These are phyloP conservation scores for Globisporangium heterothallicum DNA, from an alignment of 352 stramenopile species.

Conservation along the genomic window DNA sequence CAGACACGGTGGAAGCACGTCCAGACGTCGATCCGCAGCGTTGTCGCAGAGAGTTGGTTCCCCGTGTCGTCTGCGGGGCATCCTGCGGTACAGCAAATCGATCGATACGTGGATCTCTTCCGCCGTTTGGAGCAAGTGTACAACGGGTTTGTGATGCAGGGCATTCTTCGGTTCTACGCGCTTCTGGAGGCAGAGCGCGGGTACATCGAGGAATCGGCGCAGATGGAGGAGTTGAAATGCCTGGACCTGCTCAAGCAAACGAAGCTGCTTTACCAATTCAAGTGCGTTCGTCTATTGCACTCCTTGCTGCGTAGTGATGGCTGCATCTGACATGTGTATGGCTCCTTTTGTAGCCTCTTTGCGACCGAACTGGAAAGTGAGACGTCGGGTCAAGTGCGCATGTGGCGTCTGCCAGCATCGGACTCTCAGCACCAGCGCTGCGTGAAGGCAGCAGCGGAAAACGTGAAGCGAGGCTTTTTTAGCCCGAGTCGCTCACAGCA, in stretches of 20 bases:
- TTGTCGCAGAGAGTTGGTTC: background rate
- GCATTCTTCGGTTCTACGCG: constrained; percentile 37
- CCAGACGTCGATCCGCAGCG: background rate
- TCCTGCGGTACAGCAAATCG: background rate
- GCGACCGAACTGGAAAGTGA: constrained; percentile 57
- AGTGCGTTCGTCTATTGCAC: constrained; percentile 20
- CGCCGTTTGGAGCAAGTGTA: constrained; percentile 23
- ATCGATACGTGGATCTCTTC: constrained; percentile 21
- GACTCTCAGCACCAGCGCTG: constrained; percentile 60
- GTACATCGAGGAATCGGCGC: constrained; percentile 31
- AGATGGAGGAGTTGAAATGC: constrained; percentile 21
- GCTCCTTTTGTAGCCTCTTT: constrained; percentile 35
- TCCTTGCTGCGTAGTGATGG: no score
- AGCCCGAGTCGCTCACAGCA: background rate
- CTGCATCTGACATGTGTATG: background rate
- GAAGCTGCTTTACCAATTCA: constrained; percentile 41
- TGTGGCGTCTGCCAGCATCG: constrained; percentile 35
- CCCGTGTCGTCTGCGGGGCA: background rate
- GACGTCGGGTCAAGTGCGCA: constrained; percentile 41
- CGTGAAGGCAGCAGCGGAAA: constrained; percentile 60
- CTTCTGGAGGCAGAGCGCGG: constrained; percentile 41
- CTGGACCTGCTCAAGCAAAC: constrained; percentile 24
- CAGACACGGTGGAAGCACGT: constrained; percentile 4
- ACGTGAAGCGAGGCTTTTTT: constrained; percentile 58
- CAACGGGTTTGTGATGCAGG: constrained; percentile 22